A percentile compares a stretch with the other conserved stretches of the same genome.
Evolutionary conservation across 2,329 filamentous ascomycete genomes (phyloP).

Genomic region (Claviceps quebecensis): DNA sequence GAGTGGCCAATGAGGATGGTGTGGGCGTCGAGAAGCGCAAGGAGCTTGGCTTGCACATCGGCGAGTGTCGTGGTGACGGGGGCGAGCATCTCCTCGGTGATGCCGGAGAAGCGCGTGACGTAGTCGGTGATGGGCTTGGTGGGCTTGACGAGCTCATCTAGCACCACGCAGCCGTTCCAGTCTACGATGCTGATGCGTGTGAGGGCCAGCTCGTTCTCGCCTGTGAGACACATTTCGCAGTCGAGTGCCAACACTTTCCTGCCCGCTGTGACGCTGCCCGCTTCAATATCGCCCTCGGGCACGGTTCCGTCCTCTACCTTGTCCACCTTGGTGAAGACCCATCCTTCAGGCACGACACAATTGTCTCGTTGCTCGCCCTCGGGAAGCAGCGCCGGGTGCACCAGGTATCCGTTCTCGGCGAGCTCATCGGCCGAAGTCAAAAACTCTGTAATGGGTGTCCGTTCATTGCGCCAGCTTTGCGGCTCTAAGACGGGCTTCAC

Average conservation of each 20-base stretch:
- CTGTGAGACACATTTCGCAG: constrained; percentile 95
- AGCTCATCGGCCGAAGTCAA: constrained; percentile 61
- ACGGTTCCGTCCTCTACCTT: constrained; percentile 52
- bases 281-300: constrained; percentile 56
- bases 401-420: constrained; percentile 65
- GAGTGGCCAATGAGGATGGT: constrained; percentile 71
- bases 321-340: constrained; percentile 66
- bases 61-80: constrained; percentile 68
- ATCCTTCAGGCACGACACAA: constrained; percentile 50
- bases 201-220: constrained; percentile 63
- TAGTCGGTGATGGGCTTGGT: constrained; percentile 82
- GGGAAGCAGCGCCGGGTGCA: constrained; percentile 66
- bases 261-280: constrained; percentile 73
- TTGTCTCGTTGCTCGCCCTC: constrained; percentile 40
- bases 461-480: constrained; percentile 55
- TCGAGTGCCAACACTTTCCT: constrained; percentile 70
- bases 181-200: constrained; percentile 76
- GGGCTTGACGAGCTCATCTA: constrained; percentile 90
- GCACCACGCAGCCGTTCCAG: constrained; percentile 69
- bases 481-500: constrained; percentile 49
- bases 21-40: constrained; percentile 55
- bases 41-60: constrained; percentile 69
- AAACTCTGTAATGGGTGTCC: constrained; percentile 72
- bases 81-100: constrained; percentile 72
- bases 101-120: constrained; percentile 81